Base-by-base conservation (phyloP, 768 basidiomycete species). In the Kwoniella europaea region DNA sequence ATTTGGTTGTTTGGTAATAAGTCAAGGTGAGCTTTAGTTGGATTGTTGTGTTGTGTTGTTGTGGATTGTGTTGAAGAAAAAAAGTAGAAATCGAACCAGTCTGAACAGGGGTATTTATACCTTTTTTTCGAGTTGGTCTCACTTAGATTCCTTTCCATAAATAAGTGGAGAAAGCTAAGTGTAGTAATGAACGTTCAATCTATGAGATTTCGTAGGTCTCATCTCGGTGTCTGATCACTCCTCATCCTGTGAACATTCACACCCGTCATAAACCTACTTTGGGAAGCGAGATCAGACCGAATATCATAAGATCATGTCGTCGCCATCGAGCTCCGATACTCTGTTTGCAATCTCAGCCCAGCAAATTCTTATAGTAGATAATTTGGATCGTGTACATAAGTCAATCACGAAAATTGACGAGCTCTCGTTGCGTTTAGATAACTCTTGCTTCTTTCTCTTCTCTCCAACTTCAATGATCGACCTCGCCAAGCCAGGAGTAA, bases 41-140 rank as follows among this genome's bases (percentile, higher is more conserved):
- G 6, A 35, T 35, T 35, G 35, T 35, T 35, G 35, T 35, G 35
- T 35, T 35, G 35, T 44, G 35, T 42, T 61, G 59, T 61, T 61
- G 59, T 59, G n/a, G 27, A 22, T 13, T 27, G 22, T 61, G 59
- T 18, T 61, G 59, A 61, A 43, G 18, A 55, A 55, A 61, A 61
- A 61, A 22, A 13, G 27, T 27, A 43, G 13, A 20, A 16, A 20
- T 43, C 18, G 18, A 61, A 44, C 10, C 42, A 18, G 20, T 61
- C 42, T 61, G 18, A 18, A n/a, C n/a, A 27, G 59, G 59, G 59
- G 59, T 61, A 61, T 61, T 61, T 61, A 61, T 61, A 61, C 59
- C 59, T 61, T 61, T 42, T 42, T 61, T 43, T 6, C 42, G 42
- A 18, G 16, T 18, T 27, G 15, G 3, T 58, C 9, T 10, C 24